Base-by-base conservation (phyloP, 2,329 filamentous ascomycete genomes). In the Penicillium sp. region DNA sequence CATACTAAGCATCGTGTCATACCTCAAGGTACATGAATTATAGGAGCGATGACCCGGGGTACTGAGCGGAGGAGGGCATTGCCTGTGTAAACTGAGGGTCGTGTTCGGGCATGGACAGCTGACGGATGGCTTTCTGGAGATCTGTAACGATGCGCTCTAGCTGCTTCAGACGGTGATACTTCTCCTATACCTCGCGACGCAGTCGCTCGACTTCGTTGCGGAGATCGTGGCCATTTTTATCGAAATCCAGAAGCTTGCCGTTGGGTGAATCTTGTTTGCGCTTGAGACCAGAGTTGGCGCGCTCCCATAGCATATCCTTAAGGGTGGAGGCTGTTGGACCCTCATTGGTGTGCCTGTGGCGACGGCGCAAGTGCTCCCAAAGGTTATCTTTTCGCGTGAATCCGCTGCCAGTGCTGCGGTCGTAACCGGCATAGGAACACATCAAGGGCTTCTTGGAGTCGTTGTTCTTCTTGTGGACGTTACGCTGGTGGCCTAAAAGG, bases 171-270 rank as follows among this genome's bases (percentile, higher is more conserved):
- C 69, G 66, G 13, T 66, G 65, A 47, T 73, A 70, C 48, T 73
- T 73, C 56, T 83, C 79, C 54, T 81, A 73, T 50, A 84, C 83
- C 63, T 88, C 83, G 39, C 73, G 72, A 13, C 79, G 76, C 33
- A 88, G 69, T 33, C 82, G 76, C 68, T 85, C 86, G 52, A 86
- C 69, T 62, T 88, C 83, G 39, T 81, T 77, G 18, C 79, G 80
- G 29, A 87, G 56, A 37, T 69, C 63, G 27, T 63, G 62, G 6
- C 64, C 64, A 35, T 79, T 78, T 13, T 67, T 57, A 24, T 64
- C 69, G 4, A 68, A 63, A 13, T 68, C 68, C 1, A 58, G 54
- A 11, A 66, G 48, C 2, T 64, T 57, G 5, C 57, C 63, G 13
- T 63, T 59, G 9, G 63, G 56, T 9, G 64, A 63, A 12, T 66